These are phyloP conservation scores for Chaetomiaceae sp. DNA, from an alignment of 2,329 filamentous ascomycete genomes.

Conservation along the genomic window DNA sequence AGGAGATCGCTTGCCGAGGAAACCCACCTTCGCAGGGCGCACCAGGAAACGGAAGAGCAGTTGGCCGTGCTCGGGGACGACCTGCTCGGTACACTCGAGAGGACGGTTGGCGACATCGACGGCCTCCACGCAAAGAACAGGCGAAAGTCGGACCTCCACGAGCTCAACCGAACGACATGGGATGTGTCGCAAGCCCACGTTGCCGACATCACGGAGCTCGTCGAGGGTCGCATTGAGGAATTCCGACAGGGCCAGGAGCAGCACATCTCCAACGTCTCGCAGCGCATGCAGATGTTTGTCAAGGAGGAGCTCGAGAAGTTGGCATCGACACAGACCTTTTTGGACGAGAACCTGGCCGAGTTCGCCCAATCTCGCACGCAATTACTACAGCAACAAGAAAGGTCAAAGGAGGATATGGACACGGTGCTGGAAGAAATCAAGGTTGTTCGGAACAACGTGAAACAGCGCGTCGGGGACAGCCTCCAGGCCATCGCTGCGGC, in stretches of 20 bases:
- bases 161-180: constrained; percentile 75
- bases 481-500: constrained; percentile 77
- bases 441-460: constrained; percentile 81
- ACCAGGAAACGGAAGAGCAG: constrained; percentile 76
- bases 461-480: constrained; percentile 77
- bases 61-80: constrained; percentile 68
- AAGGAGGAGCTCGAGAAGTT: constrained; percentile 68
- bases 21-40: constrained; percentile 71
- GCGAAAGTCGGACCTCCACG: constrained; percentile 78
- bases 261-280: constrained; percentile 62
- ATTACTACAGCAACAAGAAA: constrained; percentile 61
- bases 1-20: constrained; percentile 75
- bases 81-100: constrained; percentile 71
- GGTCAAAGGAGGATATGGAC: constrained; percentile 81
- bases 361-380: constrained; percentile 66
- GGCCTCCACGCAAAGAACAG: constrained; percentile 81
- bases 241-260: constrained; percentile 70
- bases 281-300: constrained; percentile 73
- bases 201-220: constrained; percentile 65
- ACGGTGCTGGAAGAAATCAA: constrained; percentile 89
- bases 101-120: constrained; percentile 74
- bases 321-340: constrained; percentile 61
- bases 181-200: constrained; percentile 70
- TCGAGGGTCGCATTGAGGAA: constrained; percentile 69
- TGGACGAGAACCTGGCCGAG: constrained; percentile 62